phyloP scores from a whole-genome alignment of 495 filamentous ascomycete genomes.

The Apiosordaria backusii region DNA sequence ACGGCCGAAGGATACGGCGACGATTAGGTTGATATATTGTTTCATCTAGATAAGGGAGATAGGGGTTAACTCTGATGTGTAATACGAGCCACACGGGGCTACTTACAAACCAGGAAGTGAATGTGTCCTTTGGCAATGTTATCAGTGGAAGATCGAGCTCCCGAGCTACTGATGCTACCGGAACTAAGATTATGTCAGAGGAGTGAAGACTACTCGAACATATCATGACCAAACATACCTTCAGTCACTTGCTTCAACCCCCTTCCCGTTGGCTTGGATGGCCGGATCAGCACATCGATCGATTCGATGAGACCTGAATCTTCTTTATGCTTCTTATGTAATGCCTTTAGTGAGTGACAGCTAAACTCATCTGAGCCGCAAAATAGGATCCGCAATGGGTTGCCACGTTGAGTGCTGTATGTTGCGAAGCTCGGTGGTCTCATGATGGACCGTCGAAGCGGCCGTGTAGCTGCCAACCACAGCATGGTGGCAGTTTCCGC shows the following conservation, averaged over 20 bases:
- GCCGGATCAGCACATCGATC: constrained; percentile 83
- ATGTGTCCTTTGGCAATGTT: neutral
- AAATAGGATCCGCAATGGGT: constrained; percentile 85
- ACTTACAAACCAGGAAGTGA: neutral
- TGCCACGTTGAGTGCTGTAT: constrained; percentile 26
- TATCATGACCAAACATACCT: constrained; percentile 46
- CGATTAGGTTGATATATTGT: constrained; percentile 69
- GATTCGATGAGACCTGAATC: constrained; percentile 62
- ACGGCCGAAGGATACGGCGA: constrained; percentile 94
- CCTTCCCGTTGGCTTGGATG: constrained; percentile 70
- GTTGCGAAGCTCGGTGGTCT: neutral
- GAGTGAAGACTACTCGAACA: neutral
- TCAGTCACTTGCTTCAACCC: constrained; percentile 67
- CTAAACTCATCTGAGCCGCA: constrained; percentile 95
- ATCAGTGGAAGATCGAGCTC: constrained; percentile 56
- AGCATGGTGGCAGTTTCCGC: neutral
- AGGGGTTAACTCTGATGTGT: neutral
- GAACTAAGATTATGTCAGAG: constrained; percentile 51
- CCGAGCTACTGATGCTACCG: constrained; percentile 64
- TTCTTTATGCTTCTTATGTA: constrained; percentile 57
- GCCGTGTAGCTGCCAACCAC: neutral
- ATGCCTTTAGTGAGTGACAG: constrained; percentile 67
- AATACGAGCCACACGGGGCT: neutral
- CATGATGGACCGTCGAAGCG: neutral
- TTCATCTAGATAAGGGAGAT: constrained; percentile 47